Evolutionary conservation across 208 protist genomes (phyloP), one percentile per base, ranked within the genome.

Genomic region (Leishmania lainsoni): DNA sequence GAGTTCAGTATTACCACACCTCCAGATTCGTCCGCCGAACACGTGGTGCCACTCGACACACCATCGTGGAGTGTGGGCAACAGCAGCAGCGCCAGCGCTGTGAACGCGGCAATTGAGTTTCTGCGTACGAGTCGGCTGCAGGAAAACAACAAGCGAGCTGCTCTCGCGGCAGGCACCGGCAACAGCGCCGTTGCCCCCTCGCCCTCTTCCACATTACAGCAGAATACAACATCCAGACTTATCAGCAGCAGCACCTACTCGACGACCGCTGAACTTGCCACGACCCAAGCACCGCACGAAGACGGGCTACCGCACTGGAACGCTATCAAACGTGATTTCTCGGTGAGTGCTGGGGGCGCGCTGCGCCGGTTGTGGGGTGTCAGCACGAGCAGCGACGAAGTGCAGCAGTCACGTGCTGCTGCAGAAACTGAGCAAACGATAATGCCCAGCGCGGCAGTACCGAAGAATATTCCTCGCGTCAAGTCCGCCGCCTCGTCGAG

Each of bases 71-170:
- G 8, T 39, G 17, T 49, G n/a, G n/a, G 2, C 14, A 59, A 54
- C 73, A 42, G n/a, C 45, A 52, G 63, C 61, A 87, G 76, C 80
- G 72, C 76, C 14, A 82, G 76, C 71, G 76, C 78, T 49, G 71
- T 52, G 61, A 72, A 84, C 73, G 84, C 75, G 26, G 85, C 85
- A 26, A 73, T 73, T 20, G 81, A 88, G 81, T 88, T 88, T 63
- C 77, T 88, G 20, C 59, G 54, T 8, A 81, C 81, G 56, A 82
- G 83, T 74, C 79, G 76, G 3, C 83, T 73, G 6, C 29, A 12
- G 6, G 58, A 82, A 5, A 82, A 82, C 32, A 78, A 83, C 48
- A 77, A 78, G 9, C 22, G 29, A 12, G 70, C 68, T n/a, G 16
- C n/a, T 35, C 29, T 76, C 3, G 35, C 52, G 5, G 49, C 70